phyloP scores from a whole-genome alignment of 345 rosid species.

The Erysimum cheiranthoides region DNA sequence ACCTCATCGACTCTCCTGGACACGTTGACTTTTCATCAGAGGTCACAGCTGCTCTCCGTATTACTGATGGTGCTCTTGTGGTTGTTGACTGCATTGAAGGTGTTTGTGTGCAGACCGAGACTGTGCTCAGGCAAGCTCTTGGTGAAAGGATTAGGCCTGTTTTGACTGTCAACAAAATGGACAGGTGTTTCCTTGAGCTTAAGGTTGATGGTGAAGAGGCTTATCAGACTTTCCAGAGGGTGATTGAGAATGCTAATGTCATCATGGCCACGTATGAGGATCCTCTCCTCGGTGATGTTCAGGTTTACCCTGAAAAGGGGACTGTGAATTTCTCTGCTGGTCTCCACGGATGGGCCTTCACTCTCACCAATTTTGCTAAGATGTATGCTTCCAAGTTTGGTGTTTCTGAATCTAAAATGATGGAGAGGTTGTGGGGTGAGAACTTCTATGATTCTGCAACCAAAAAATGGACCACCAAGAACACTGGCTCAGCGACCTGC shows the following conservation, averaged over 20 bases:
- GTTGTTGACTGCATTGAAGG: slow-evolving; percentile 90
- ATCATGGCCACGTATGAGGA: slow-evolving; percentile 91
- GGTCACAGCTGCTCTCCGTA: slow-evolving; percentile 91
- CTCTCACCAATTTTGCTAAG: slow-evolving; percentile 78
- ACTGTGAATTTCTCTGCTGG: slow-evolving; percentile 91
- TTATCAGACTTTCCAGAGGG: slow-evolving; percentile 76
- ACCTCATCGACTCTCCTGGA: slow-evolving; percentile 84
- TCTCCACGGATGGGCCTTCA: slow-evolving; percentile 88
- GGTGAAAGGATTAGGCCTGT: slow-evolving; percentile 91
- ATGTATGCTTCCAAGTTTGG: slow-evolving; percentile 90
- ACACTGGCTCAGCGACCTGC: slow-evolving; percentile 68
- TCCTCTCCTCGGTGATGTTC: slow-evolving; percentile 83
- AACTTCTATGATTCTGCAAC: slow-evolving; percentile 81
- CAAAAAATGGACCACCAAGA: slow-evolving; percentile 76
- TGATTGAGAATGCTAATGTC: slow-evolving; percentile 83
- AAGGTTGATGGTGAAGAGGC: slow-evolving; percentile 95
- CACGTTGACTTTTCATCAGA: slow-evolving; percentile 88
- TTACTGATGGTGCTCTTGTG: slow-evolving; percentile 88
- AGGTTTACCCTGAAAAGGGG: slow-evolving; percentile 84
- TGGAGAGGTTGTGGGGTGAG: slow-evolving; percentile 63
- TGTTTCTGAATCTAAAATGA: slow-evolving; percentile 81
- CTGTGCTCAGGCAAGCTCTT: slow-evolving; percentile 81
- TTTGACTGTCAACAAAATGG: slow-evolving; percentile 89
- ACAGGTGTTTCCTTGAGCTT: slow-evolving; percentile 89
- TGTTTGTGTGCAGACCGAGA: slow-evolving; percentile 86